Conservation (phyloP, 768 basidiomycete genomes). For the Hortiboletus campestris region DNA sequence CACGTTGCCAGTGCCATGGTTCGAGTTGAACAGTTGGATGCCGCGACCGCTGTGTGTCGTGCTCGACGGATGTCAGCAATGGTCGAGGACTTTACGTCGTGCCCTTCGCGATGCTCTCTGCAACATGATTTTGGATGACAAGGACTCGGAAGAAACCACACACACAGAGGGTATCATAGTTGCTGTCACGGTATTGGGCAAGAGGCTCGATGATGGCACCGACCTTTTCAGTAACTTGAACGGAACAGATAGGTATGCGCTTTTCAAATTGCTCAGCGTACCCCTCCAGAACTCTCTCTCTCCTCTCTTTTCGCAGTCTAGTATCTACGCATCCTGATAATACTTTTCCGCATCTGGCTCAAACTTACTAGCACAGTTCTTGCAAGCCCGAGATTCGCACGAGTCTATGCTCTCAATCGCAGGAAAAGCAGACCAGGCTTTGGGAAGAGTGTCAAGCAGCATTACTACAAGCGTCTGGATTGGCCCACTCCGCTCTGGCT, state of each 20-base stretch:
- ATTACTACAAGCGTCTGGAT: constrained; percentile 30
- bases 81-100: background rate
- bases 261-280: background rate
- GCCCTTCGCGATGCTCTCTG: constrained; percentile 29
- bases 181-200: constrained; percentile 10
- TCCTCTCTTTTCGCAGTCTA: constrained; percentile 26
- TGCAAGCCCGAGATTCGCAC: constrained; percentile 11
- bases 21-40: constrained; percentile 31
- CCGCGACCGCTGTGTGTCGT: constrained; percentile 45
- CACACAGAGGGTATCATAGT: constrained; percentile 16
- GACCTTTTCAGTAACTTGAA: constrained; percentile 14
- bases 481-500: constrained; percentile 28
- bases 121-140: constrained; percentile 29
- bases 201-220: constrained; percentile 6
- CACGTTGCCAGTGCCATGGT: constrained; percentile 43
- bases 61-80: constrained; percentile 21
- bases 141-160: constrained; percentile 20
- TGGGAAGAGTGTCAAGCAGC: constrained; percentile 26
- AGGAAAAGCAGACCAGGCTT: constrained; percentile 12
- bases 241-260: constrained; percentile 10
- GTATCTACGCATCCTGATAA: constrained; percentile 42
- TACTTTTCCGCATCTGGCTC: constrained; percentile 37
- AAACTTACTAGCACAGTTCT: constrained; percentile 24
- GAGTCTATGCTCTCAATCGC: constrained; percentile 33
- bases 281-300: background rate